These are phyloP conservation scores for Nakaseomyces nivariensis DNA, from an alignment of 1,139 yeast genomes.

Conservation along the genomic window DNA sequence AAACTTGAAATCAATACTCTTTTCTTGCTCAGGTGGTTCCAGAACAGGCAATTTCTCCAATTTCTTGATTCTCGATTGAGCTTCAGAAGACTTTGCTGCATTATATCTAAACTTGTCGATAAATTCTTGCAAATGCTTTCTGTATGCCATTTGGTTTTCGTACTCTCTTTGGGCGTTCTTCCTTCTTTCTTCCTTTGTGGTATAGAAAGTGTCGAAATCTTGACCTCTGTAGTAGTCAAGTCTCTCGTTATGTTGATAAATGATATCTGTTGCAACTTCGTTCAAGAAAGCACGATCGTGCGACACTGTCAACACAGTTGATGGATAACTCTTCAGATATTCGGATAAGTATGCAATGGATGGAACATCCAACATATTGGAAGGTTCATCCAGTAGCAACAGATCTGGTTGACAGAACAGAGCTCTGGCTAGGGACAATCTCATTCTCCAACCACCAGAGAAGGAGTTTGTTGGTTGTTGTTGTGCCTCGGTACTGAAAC, in stretches of 20 bases:
- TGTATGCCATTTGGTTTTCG: constrained; percentile 91
- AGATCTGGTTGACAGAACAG: constrained; percentile 94
- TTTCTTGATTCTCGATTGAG: constrained; percentile 94
- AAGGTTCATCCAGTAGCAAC: constrained; percentile 90
- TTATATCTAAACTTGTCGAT: constrained; percentile 94
- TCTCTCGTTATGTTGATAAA: constrained; percentile 94
- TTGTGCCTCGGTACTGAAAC: constrained; percentile 86
- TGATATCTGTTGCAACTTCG: constrained; percentile 96
- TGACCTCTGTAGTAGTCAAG: constrained; percentile 93
- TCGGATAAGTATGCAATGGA: constrained; percentile 88
- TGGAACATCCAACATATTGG: constrained; percentile 99
- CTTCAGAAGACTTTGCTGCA: constrained; percentile 95
- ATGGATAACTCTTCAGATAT: constrained; percentile 79
- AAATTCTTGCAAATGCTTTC: constrained; percentile 86
- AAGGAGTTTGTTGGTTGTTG: constrained; percentile 73
- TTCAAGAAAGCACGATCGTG: constrained; percentile 95
- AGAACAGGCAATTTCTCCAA: constrained; percentile 85
- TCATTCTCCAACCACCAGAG: constrained; percentile 99
- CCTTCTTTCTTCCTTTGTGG: constrained; percentile 90
- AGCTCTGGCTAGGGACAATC: constrained; percentile 95
- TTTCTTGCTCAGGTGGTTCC: constrained; percentile 93
- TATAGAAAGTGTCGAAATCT: constrained; percentile 83
- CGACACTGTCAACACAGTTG: constrained; percentile 90
- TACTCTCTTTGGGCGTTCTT: constrained; percentile 91
- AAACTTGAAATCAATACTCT: constrained; percentile 73